Evolutionary conservation across 1,284 basidiomycete genomes (phyloP).

Genomic region (Xerocomus amazonicus): DNA sequence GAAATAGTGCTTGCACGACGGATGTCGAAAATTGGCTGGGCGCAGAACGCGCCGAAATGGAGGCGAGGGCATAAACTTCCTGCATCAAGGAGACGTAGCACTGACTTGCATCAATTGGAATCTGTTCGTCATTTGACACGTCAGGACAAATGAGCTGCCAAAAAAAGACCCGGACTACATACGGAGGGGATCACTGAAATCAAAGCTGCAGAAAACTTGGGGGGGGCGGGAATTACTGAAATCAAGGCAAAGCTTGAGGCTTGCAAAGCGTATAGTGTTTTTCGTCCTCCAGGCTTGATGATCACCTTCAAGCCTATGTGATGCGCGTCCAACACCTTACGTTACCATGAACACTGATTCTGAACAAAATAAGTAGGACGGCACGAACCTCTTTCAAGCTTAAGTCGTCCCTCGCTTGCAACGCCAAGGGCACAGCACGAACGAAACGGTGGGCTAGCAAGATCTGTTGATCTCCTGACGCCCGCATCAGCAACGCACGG

Average conservation of each 20-base stretch:
- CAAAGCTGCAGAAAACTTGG: slow-evolving; percentile 42
- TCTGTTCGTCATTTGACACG: slow-evolving; percentile 10
- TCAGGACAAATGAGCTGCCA: neutral
- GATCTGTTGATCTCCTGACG: slow-evolving; percentile 57
- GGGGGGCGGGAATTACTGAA: slow-evolving; percentile 44
- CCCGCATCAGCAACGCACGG: slow-evolving; percentile 49
- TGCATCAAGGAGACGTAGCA: slow-evolving; percentile 57
- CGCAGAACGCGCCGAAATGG: slow-evolving; percentile 40
- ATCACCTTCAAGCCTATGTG: slow-evolving; percentile 47
- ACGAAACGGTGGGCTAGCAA: slow-evolving; percentile 50
- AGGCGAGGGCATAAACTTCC: slow-evolving; percentile 61
- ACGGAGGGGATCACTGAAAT: slow-evolving; percentile 23
- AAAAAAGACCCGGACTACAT: neutral
- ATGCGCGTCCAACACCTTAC: slow-evolving; percentile 42
- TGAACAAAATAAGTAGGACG: neutral
- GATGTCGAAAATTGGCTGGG: slow-evolving; percentile 47
- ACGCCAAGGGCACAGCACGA: slow-evolving; percentile 42
- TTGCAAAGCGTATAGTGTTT: slow-evolving; percentile 54
- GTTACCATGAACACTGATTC: slow-evolving; percentile 2
- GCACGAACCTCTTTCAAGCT: slow-evolving; percentile 42
- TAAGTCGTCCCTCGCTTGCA: slow-evolving; percentile 38
- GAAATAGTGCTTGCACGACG: slow-evolving; percentile 66
- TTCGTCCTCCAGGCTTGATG: slow-evolving; percentile 56
- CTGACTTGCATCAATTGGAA: slow-evolving; percentile 28
- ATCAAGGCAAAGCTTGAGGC: slow-evolving; percentile 50